Evolutionary conservation across 306 rosid genomes (phyloP).

Genomic region (Amphicarpaea edgeworthii): DNA sequence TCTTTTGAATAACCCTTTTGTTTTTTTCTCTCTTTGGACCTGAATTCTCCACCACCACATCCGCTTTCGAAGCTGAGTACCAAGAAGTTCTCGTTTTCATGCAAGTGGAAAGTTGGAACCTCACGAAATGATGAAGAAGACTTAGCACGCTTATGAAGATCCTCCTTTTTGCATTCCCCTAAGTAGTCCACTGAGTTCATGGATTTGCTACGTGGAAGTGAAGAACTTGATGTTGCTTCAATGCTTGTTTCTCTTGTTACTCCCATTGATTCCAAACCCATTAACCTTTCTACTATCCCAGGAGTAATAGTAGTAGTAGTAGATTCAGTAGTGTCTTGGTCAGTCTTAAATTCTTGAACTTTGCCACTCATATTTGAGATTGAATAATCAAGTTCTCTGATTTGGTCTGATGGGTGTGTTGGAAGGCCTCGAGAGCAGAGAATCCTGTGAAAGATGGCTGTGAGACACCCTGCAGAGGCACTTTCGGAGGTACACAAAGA

Average conservation of each 20-base stretch:
- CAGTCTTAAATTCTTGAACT: slow-evolving; percentile 46
- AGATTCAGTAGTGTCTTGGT: slow-evolving; percentile 32
- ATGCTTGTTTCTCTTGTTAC: slow-evolving; percentile 44
- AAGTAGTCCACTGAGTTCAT: slow-evolving; percentile 62
- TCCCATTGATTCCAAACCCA: slow-evolving; percentile 76
- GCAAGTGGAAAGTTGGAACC: slow-evolving; percentile 61
- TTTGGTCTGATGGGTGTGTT: slow-evolving; percentile 77
- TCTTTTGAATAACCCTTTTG: slow-evolving; percentile 48
- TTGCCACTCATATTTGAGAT: slow-evolving; percentile 31
- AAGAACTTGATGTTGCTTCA: slow-evolving; percentile 36
- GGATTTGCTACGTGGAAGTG: slow-evolving; percentile 59
- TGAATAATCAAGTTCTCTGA: slow-evolving; percentile 52
- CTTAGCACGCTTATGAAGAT: slow-evolving; percentile 48
- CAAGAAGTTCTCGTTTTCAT: slow-evolving; percentile 72
- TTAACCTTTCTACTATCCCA: slow-evolving; percentile 75
- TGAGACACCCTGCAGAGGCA: slow-evolving; percentile 65
- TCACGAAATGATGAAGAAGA: slow-evolving; percentile 69
- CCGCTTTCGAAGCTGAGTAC: slow-evolving; percentile 70
- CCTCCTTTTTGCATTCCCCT: slow-evolving; percentile 48
- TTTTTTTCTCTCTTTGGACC: slow-evolving; percentile 48
- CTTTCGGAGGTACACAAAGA: slow-evolving; percentile 60
- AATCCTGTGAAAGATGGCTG: slow-evolving; percentile 67
- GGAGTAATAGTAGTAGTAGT: slow-evolving; percentile 35
- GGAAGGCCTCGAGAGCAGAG: slow-evolving; percentile 79
- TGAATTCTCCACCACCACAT: slow-evolving; percentile 33